Evolutionary conservation across 2,329 filamentous ascomycete genomes (phyloP), one percentile per base, ranked within the genome.

Genomic region (Colletotrichum spinosum): DNA sequence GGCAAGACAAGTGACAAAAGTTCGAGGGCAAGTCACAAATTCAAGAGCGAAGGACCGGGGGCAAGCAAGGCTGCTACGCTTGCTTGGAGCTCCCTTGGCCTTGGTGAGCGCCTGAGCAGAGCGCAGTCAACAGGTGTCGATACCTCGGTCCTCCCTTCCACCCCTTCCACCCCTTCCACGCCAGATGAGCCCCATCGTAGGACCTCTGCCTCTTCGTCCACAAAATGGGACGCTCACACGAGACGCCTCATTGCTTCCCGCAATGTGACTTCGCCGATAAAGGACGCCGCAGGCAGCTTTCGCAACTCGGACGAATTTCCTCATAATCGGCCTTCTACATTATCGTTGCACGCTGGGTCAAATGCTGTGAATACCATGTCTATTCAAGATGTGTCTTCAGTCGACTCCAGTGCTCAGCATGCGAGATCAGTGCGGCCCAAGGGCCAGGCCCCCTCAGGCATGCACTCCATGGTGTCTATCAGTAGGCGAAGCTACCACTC

Each of bases 61-160:
- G 84, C 88, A 11, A 90, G 83, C 74, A 89, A 88, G 72, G 89
- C 89, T 45, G 89, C 89, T 34, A 87, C 86, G 3, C 72, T 90
- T 56, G 89, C 89, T 38, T 91, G 89, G 88, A 82, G 75, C 57
- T 78, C 80, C 15, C 73, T 85, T 12, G 77, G 78, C 11, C 76
- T 80, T 5, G 77, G 74, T 67, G 80, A 83, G 35, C 76, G 75
- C 49, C 64, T 71, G 60, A 46, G 70, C 49, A 74, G 73, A 62
- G 65, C 70, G 44, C 53, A 70, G 37, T 69, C 70, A 33, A 68
- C 73, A 12, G 74, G 76, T 10, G 57, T 57, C 10, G 65, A 68
- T 33, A 25, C 25, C 25, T 25, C 25, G 25, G 25, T 25, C 25
- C 25, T 25, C 25, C 65, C 71, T 35, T 60, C 68, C 46, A 53